Percentiles rank a stretch among this genome's conserved stretches.
Conservation (phyloP, 148 eudicot species). For the Cornus kousa region DNA sequence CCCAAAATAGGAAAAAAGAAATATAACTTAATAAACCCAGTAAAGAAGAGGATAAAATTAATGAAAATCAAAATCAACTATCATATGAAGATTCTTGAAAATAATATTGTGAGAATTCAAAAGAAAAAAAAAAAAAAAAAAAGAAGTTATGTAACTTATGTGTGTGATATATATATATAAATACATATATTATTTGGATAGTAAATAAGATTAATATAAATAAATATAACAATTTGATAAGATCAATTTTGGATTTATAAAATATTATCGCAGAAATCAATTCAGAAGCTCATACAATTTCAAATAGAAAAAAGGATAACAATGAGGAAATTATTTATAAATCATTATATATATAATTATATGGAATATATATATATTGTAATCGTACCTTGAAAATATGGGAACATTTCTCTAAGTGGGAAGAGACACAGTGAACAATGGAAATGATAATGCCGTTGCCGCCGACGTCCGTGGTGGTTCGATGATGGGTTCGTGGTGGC, state of each 20-base stretch:
- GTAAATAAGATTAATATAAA: background rate
- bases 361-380: background rate
- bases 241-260: background rate
- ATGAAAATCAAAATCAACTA: too few species aligned
- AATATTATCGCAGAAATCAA: conserved; percentile 1
- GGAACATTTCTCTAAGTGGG: conserved; percentile 38
- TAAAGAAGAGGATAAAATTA: background rate
- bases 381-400: conserved; percentile 53
- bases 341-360: background rate
- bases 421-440: conserved; percentile 21
- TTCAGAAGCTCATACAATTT: background rate
- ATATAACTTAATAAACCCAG: background rate
- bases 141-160: background rate
- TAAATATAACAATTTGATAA: too few species aligned
- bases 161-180: background rate
- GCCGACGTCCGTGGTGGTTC: too few species aligned
- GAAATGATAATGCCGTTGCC: conserved; percentile 17
- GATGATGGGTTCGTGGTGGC: too few species aligned
- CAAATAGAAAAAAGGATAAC: background rate
- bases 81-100: too few species aligned
- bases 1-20: conserved; percentile 11
- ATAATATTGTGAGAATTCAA: too few species aligned
- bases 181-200: background rate
- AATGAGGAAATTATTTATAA: background rate
- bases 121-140: too few species aligned